phyloP scores from a whole-genome alignment of 2,329 filamentous ascomycete genomes.

The Daldinia sp. region DNA sequence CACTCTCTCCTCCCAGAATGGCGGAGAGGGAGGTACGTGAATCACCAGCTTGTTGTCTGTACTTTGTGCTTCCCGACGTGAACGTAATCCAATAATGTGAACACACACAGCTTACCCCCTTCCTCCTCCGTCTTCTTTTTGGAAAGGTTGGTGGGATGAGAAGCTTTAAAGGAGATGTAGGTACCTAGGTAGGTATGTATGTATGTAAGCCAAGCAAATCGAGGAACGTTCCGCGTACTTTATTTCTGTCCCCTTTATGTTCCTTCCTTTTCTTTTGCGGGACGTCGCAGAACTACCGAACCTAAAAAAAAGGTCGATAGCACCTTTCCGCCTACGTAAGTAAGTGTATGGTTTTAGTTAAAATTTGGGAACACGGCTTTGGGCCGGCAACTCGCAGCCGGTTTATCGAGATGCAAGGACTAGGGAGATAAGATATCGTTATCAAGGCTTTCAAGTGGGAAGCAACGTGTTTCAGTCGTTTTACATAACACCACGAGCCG shows the following conservation, averaged over 20 bases:
- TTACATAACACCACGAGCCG: background rate
- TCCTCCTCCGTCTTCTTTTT: conserved; percentile 35
- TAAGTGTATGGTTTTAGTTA: background rate
- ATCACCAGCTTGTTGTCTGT: conserved; percentile 1
- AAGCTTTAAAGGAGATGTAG: conserved; percentile 4
- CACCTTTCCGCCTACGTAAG: background rate
- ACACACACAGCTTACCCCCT: conserved; percentile 8
- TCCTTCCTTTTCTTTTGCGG: conserved; percentile 7
- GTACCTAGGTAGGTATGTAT: background rate
- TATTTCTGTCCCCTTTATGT: conserved; percentile 8
- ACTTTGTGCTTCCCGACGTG: background rate
- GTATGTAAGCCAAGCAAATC: background rate
- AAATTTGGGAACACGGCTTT: conserved; percentile 2
- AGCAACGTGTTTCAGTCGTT: background rate
- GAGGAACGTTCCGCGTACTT: background rate
- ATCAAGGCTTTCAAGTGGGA: background rate
- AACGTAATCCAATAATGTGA: conserved; percentile 5
- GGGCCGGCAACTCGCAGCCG: conserved; percentile 1
- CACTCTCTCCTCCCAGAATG: conserved; percentile 16
- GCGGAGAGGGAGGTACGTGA: background rate
- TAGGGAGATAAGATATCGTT: conserved; percentile 7
- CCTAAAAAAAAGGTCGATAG: conserved; percentile 5
- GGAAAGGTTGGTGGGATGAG: conserved; percentile 11
- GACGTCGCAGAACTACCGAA: conserved; percentile 8
- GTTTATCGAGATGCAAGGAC: background rate